A percentile compares a stretch with the other conserved stretches of the same genome.
Evolutionary conservation across 768 basidiomycete genomes (phyloP).

Genomic region (Kwoniella dejecticola): DNA sequence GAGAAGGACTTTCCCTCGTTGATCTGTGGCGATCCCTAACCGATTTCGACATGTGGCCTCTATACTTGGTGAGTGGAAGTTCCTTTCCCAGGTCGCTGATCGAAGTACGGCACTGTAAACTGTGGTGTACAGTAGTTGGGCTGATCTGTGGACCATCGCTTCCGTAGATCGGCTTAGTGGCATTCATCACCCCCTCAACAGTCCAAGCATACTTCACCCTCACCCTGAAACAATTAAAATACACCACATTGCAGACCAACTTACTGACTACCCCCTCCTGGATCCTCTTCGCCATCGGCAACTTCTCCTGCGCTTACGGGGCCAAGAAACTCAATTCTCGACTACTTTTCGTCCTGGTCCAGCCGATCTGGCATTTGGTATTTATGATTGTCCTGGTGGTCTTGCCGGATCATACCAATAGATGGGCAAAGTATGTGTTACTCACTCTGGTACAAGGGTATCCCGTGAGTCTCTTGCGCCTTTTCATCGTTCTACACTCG

Average conservation of each 20-base stretch:
- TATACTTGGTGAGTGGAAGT: slow-evolving; percentile 61
- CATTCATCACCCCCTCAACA: slow-evolving; percentile 63
- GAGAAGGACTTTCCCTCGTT: slow-evolving; percentile 62
- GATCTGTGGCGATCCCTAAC: slow-evolving; percentile 62
- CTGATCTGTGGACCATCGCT: too few relatives aligned
- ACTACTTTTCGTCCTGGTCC: slow-evolving; percentile 61
- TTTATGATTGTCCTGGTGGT: slow-evolving; percentile 64
- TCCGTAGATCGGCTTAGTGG: slow-evolving; percentile 28
- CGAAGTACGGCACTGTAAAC: too few relatives aligned
- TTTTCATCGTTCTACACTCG: slow-evolving; percentile 55
- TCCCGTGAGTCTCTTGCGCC: slow-evolving; percentile 58
- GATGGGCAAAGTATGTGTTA: slow-evolving; percentile 35
- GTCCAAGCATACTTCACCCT: slow-evolving; percentile 69
- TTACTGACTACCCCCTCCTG: slow-evolving; percentile 66
- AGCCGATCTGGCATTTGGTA: slow-evolving; percentile 67
- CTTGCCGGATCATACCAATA: slow-evolving; percentile 49
- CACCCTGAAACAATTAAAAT: slow-evolving; percentile 59
- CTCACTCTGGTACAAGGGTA: slow-evolving; percentile 60
- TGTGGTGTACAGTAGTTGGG: too few relatives aligned
- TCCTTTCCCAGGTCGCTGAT: neutral
- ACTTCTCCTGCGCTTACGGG: slow-evolving; percentile 61
- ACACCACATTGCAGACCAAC: slow-evolving; percentile 66
- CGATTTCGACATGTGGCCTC: slow-evolving; percentile 69
- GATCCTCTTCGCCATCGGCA: slow-evolving; percentile 60
- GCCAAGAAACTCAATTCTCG: slow-evolving; percentile 65